Evolutionary conservation across 495 filamentous ascomycete species (phyloP), one percentile per base, ranked within the genome.

Genomic region (Penicillium salamii): DNA sequence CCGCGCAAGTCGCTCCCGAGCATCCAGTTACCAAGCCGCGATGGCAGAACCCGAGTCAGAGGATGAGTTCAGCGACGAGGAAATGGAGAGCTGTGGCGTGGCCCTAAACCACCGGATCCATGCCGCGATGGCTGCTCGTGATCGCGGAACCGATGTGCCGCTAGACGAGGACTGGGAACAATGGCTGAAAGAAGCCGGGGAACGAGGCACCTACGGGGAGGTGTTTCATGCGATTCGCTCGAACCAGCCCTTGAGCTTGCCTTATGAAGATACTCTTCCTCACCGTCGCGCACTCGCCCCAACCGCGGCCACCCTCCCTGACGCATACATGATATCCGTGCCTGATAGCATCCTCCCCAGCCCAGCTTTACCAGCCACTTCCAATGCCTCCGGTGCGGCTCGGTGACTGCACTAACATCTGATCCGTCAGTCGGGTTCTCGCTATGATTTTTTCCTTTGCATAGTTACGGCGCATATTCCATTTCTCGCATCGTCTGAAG

Each of bases 161-260:
- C 74, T 90, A 29, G 88, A 95, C 57, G 83, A 86, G 46, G 86
- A 87, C 50, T 92, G 83, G 83, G 89, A 93, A 65, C 87, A 89
- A 66, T 93, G 87, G 85, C 65, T 93, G 29, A 91, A 91, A 63
- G 87, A 90, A 56, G 83, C 84, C 37, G 81, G 85, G 26, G 89
- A 92, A 52, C 67, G 78, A 24, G 78, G 77, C 52, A 63, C 62
- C 33, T 75, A 72, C 52, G 54, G 59, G 7, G 70, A 73, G 38
- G 63, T 76, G 54, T 42, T 76, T 17, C 63, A 68, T 50, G 71
- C 68, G 8, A 74, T 76, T 45, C 68, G 72, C 21, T 51, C 59
- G 14, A 63, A 62, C 35, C 71, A 73, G 40, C 66, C 68, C 26
- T 57, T 74, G 57, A 57, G 55, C 28, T 59, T 62, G 31, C 32